These are phyloP conservation scores for Fusarium keratoplasticum DNA, from an alignment of 2,329 filamentous ascomycete species.

Conservation along the genomic window DNA sequence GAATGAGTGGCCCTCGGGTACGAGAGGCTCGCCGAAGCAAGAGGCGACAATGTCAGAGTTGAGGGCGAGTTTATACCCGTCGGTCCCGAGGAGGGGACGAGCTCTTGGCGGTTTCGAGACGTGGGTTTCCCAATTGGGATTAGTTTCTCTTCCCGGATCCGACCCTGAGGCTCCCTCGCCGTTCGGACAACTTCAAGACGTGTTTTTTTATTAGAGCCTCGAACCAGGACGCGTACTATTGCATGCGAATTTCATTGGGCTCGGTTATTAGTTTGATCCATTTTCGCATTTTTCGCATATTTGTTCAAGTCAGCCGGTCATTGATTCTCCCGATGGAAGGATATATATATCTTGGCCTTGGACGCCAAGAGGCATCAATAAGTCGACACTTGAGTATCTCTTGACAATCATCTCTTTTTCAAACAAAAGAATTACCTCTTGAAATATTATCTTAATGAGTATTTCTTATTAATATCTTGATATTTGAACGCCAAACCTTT, in stretches of 20 bases:
- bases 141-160: conserved; percentile 40
- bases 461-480: not conserved
- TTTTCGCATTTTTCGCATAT: not conserved
- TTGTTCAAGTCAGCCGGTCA: conserved; percentile 7
- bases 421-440: not conserved
- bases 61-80: conserved; percentile 31
- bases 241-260: conserved; percentile 1
- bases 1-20: conserved; percentile 12
- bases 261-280: not conserved
- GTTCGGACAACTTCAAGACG: conserved; percentile 16
- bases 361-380: conserved; percentile 1
- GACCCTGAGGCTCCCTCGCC: conserved; percentile 20
- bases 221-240: conserved; percentile 13
- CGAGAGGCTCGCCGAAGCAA: conserved; percentile 12
- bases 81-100: conserved; percentile 39
- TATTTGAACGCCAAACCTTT: not conserved
- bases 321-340: conserved; percentile 22
- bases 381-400: not conserved
- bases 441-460: not conserved
- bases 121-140: conserved; percentile 26
- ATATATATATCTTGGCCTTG: conserved; percentile 32
- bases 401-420: not conserved
- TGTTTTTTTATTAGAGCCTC: not conserved
- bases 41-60: conserved; percentile 2
- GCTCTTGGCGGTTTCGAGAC: conserved; percentile 6